Conservation (phyloP, 2,329 filamentous ascomycete genomes). For the Aotearoamyces nothofagi region DNA sequence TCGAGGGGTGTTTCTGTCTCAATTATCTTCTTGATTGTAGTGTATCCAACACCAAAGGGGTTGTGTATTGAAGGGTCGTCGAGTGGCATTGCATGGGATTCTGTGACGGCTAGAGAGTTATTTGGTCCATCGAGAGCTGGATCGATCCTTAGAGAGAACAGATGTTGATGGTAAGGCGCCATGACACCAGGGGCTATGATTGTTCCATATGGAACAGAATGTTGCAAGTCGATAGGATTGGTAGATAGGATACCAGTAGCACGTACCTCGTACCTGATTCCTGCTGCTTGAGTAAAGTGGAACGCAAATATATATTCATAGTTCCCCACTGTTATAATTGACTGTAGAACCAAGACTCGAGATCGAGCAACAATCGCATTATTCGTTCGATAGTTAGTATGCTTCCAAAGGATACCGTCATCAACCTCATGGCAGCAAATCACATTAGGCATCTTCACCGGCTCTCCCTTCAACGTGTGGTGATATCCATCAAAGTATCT, state of each 20-base stretch:
- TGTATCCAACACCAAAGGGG: conserved; percentile 37
- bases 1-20: conserved; percentile 5
- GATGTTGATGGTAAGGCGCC: conserved; percentile 43
- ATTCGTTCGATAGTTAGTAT: conserved; percentile 51
- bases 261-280: conserved; percentile 42
- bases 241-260: conserved; percentile 48
- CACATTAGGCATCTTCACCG: conserved; percentile 45
- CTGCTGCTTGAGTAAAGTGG: conserved; percentile 47
- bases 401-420: conserved; percentile 54
- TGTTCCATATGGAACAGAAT: conserved; percentile 37
- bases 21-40: no score
- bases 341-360: conserved; percentile 50
- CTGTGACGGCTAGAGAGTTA: conserved; percentile 37
- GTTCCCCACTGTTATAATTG: conserved; percentile 30
- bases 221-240: conserved; percentile 38
- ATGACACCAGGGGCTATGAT: conserved; percentile 45
- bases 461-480: conserved; percentile 33
- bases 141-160: conserved; percentile 39
- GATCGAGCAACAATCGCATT: conserved; percentile 44
- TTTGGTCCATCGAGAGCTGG: conserved; percentile 38
- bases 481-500: conserved; percentile 50
- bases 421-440: conserved; percentile 58
- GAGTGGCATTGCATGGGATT: conserved; percentile 30
- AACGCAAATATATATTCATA: conserved; percentile 57
- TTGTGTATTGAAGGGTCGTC: conserved; percentile 31